Evolutionary conservation across 768 basidiomycete genomes (phyloP), one percentile per base, ranked within the genome.

Genomic region (Psilocybe tampanensis): DNA sequence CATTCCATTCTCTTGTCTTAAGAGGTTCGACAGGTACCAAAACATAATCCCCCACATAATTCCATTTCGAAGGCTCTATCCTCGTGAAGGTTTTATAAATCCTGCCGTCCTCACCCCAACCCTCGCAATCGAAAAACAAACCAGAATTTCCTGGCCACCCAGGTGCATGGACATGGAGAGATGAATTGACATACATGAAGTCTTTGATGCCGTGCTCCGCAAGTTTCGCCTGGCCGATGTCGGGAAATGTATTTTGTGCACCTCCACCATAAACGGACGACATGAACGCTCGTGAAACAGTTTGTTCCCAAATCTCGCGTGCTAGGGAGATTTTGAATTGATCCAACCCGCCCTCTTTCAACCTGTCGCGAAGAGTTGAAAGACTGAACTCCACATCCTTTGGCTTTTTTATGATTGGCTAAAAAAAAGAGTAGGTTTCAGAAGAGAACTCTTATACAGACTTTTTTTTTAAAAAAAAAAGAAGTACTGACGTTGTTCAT

Each of bases 21-120:
- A 57, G 67, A 22, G 81, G 81, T 44, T 79, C 74, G 71, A 69
- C 70, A 0, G 57, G 60, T 29, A 66, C 66, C 17, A 68, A 71
- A 17, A 66, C 63, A 26, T 72, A 72, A 43, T 76, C 73, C 15
- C 74, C 80, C 48, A 57, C 56, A n/a, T 71, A 66, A 7, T 68
- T 78, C 60, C 76, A 79, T 13, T 45, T 32, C 21, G 59, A 58
- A 3, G 63, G 72, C 42, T 63, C 74, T 13, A 67, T 68, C 12
- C 72, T 67, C 13, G 74, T 79, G 47, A 67, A 72, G 2, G 61
- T 67, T 0, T 67, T 75, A 12, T 60, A 56, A 0, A 26, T 47
- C 26, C 59, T 15, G 9, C 42, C 39, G 1, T 18, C 24, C 1
- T 26, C 52, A 6, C 2, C 1, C 23, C 11, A 15, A 22, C 22